phyloP scores from a whole-genome alignment of 2,329 filamentous ascomycete genomes.

The Alternaria panax region DNA sequence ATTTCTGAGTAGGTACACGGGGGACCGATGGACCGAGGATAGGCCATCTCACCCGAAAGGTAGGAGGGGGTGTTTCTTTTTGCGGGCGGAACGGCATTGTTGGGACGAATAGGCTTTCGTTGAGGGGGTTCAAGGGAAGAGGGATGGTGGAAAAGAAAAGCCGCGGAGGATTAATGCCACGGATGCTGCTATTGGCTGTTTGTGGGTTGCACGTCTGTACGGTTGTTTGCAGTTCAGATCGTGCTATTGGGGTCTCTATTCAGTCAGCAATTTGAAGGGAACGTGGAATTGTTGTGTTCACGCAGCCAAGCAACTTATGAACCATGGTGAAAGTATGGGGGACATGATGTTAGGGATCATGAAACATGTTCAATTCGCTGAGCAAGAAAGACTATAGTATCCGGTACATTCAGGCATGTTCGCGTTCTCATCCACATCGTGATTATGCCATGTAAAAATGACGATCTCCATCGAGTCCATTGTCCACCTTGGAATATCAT shows the following conservation, averaged over 20 bases:
- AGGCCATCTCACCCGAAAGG: not conserved
- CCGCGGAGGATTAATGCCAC: not conserved
- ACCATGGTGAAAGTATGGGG: not conserved
- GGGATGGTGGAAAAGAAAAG: not conserved
- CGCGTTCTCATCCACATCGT: constrained; percentile 18
- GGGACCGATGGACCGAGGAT: not conserved
- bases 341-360: not conserved
- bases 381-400: constrained; percentile 11
- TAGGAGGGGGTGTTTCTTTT: not conserved
- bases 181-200: not conserved
- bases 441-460: constrained; percentile 21
- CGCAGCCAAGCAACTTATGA: not conserved
- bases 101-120: not conserved
- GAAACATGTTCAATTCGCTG: constrained; percentile 12
- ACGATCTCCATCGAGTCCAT: not conserved
- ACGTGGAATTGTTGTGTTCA: not conserved
- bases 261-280: not conserved
- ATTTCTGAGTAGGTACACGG: not conserved
- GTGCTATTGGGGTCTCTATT: not conserved
- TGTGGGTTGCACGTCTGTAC: not conserved
- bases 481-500: constrained; percentile 17
- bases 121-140: not conserved
- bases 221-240: not conserved
- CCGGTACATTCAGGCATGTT: constrained; percentile 17
- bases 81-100: not conserved